Percentiles rank a stretch among this genome's conserved stretches.
Evolutionary conservation across 495 filamentous ascomycete genomes (phyloP).

Genomic region (Neurospora sp.): DNA sequence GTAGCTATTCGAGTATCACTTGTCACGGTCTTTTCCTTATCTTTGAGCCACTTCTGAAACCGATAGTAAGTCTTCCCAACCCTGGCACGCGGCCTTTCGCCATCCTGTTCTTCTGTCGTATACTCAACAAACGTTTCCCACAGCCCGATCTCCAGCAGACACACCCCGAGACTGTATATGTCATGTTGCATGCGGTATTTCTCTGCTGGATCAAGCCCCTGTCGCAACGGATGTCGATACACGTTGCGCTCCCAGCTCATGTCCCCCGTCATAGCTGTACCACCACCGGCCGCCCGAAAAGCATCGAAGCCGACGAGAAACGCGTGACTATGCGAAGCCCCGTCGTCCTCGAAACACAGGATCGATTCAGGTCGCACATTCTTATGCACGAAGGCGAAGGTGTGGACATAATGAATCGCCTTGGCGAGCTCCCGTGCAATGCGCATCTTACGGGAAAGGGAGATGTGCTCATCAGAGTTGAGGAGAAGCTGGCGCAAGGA

Average conservation of each 20-base stretch:
- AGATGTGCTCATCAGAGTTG: background rate
- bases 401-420: background rate
- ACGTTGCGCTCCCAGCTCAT: constrained; percentile 34
- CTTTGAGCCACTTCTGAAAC: background rate
- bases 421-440: background rate
- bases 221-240: constrained; percentile 45
- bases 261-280: constrained; percentile 21
- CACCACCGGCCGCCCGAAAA: background rate
- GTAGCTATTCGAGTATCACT: background rate
- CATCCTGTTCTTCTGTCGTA: background rate
- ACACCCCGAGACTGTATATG: constrained; percentile 53
- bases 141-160: constrained; percentile 49
- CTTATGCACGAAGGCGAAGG: background rate
- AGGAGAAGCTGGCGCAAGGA: background rate
- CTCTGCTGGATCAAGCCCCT: constrained; percentile 29
- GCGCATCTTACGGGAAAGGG: background rate
- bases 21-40: background rate
- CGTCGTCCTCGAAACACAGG: background rate
- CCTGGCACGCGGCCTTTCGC: rapidly evolving
- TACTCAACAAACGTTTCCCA: constrained; percentile 39
- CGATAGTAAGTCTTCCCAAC: background rate
- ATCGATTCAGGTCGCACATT: background rate
- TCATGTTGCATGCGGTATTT: constrained; percentile 49
- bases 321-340: constrained; percentile 20
- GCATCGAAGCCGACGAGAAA: background rate